Evolutionary conservation across 768 basidiomycete species (phyloP).

Genomic region (Panus rudis): DNA sequence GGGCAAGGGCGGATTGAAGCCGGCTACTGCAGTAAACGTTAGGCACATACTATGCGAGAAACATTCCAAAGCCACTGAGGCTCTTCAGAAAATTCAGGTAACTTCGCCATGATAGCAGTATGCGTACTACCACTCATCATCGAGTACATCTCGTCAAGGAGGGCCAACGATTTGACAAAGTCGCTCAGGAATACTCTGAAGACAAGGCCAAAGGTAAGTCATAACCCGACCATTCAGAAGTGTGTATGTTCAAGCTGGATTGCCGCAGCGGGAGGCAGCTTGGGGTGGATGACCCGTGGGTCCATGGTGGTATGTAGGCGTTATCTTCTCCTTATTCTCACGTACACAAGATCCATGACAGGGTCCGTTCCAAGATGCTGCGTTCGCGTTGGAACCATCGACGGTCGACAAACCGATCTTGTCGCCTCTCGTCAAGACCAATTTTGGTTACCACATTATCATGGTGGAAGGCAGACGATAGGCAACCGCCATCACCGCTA

Average conservation of each 20-base stretch:
- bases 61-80: conserved; percentile 72
- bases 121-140: background rate
- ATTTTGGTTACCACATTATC: conserved; percentile 83
- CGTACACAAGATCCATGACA: conserved; percentile 17
- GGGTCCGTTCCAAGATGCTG: conserved; percentile 81
- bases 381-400: conserved; percentile 74
- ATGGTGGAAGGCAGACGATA: conserved; percentile 85
- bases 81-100: conserved; percentile 74
- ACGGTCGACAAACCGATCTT: conserved; percentile 70
- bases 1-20: conserved; percentile 59
- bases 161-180: conserved; percentile 80
- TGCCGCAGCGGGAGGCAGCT: conserved; percentile 65
- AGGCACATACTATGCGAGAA: conserved; percentile 88
- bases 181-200: conserved; percentile 85
- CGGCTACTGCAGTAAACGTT: conserved; percentile 79
- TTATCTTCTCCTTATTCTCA: background rate
- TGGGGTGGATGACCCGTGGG: conserved; percentile 83
- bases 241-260: background rate
- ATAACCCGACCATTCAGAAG: background rate
- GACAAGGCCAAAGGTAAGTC: conserved; percentile 78
- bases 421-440: conserved; percentile 74
- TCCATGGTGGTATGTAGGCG: conserved; percentile 60
- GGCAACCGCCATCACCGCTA: too few relatives aligned
- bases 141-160: conserved; percentile 36
- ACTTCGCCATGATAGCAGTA: background rate